Percentiles rank a stretch among this genome's conserved stretches.
Evolutionary conservation across 495 filamentous ascomycete genomes (phyloP).

Genomic region (Astrocystis sublimbata): DNA sequence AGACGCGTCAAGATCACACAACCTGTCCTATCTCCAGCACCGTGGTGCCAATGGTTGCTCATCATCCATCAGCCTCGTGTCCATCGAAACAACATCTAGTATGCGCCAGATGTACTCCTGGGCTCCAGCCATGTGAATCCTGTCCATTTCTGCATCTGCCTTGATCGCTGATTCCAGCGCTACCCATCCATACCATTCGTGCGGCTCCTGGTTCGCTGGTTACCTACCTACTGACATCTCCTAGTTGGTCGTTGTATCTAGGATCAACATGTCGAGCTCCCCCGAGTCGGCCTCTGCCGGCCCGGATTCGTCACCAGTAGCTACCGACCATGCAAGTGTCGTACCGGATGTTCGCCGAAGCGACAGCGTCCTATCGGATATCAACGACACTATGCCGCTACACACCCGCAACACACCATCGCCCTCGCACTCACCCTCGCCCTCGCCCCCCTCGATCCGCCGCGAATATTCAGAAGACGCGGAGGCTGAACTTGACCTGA

Average conservation of each 20-base stretch:
- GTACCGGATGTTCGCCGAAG: constrained; percentile 37
- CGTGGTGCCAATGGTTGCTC: constrained; percentile 42
- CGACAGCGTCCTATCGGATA: constrained; percentile 52
- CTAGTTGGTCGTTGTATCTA: constrained; percentile 44
- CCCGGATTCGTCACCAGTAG: constrained; percentile 39
- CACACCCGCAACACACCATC: constrained; percentile 18
- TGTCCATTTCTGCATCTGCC: constrained; percentile 31
- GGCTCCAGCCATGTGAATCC: constrained; percentile 32
- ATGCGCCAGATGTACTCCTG: constrained; percentile 46
- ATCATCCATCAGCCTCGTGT: constrained; percentile 45
- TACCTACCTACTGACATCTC: constrained; percentile 47
- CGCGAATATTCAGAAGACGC: constrained; percentile 60
- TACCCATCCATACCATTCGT: constrained; percentile 26
- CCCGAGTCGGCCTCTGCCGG: constrained; percentile 47
- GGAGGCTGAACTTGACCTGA: constrained; percentile 64
- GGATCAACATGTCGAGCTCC: constrained; percentile 53
- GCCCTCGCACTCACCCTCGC: constrained; percentile 23
- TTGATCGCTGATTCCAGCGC: constrained; percentile 41
- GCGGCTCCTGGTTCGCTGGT: constrained; percentile 22
- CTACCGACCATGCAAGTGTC: constrained; percentile 26
- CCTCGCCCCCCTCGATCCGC: constrained; percentile 44
- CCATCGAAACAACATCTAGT: constrained; percentile 44
- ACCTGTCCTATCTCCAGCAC: constrained; percentile 23
- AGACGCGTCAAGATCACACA: constrained; percentile 29
- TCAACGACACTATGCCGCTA: constrained; percentile 34